A percentile compares a stretch with the other conserved stretches of the same genome.
Evolutionary conservation across 2,329 filamentous ascomycete species (phyloP).

Genomic region (Aspergillus pseudotamarii): DNA sequence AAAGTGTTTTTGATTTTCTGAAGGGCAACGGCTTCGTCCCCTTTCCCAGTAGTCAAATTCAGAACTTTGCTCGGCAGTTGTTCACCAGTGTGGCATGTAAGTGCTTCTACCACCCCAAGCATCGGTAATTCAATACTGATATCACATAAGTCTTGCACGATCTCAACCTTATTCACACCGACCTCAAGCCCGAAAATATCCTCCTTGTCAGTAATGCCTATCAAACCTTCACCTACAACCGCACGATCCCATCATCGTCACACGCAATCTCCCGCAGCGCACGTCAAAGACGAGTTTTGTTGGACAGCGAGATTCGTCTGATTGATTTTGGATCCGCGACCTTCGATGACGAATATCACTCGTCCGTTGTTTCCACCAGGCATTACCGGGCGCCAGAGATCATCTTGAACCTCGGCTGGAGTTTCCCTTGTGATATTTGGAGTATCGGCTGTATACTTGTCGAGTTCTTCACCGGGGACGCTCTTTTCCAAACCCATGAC

Average conservation of each 20-base stretch:
- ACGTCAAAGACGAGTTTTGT: constrained; percentile 63
- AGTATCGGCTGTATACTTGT: constrained; percentile 70
- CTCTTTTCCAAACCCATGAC: constrained; percentile 69
- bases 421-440: constrained; percentile 70
- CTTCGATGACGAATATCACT: constrained; percentile 70
- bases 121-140: constrained; percentile 29
- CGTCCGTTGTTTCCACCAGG: constrained; percentile 67
- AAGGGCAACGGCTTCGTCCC: constrained; percentile 95
- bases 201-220: constrained; percentile 66
- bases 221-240: constrained; percentile 70
- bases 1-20: constrained; percentile 97
- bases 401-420: constrained; percentile 69
- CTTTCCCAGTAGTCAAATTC: constrained; percentile 97
- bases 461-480: constrained; percentile 70
- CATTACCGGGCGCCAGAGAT: constrained; percentile 70
- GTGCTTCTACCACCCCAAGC: constrained; percentile 42
- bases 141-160: constrained; percentile 81
- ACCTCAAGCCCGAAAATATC: constrained; percentile 70
- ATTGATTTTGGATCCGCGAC: constrained; percentile 71
- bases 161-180: constrained; percentile 93
- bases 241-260: constrained; percentile 67
- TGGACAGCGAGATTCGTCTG: constrained; percentile 67
- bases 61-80: constrained; percentile 91
- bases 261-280: constrained; percentile 60
- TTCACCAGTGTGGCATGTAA: constrained; percentile 98